phyloP scores from a whole-genome alignment of 768 basidiomycete genomes.

The Leucosporidium yakuticum region DNA sequence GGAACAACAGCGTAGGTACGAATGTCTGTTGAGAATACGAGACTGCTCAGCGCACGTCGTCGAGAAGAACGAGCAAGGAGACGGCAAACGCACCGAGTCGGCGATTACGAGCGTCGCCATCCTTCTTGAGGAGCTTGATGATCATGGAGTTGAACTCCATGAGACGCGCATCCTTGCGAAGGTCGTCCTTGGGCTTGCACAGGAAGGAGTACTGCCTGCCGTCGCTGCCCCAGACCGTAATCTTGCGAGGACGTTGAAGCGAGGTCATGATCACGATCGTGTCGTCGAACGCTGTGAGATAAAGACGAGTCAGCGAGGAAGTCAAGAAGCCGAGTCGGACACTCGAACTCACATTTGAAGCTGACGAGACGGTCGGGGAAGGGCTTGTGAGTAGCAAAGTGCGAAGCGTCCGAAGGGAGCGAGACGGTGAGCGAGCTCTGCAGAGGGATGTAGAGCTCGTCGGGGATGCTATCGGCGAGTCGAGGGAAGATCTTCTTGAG shows the following conservation, averaged over 20 bases:
- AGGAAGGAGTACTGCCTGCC: constrained; percentile 83
- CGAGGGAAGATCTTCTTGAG: constrained; percentile 27
- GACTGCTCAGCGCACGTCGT: constrained; percentile 11
- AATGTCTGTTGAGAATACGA: constrained; percentile 56
- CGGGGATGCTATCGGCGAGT: constrained; percentile 9
- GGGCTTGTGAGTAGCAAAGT: constrained; percentile 58
- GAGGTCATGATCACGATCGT: constrained; percentile 88
- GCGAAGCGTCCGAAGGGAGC: constrained; percentile 66
- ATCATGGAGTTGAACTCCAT: constrained; percentile 99
- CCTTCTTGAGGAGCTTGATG: constrained; percentile 88
- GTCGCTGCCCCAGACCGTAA: constrained; percentile 74
- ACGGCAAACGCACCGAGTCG: constrained; percentile 65
- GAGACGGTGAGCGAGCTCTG: constrained; percentile 86
- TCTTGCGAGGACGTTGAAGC: constrained; percentile 81
- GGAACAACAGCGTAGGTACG: constrained; percentile 98
- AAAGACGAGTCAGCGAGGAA: background rate
- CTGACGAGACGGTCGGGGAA: constrained; percentile 72
- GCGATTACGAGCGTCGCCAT: constrained; percentile 83
- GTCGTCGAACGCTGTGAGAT: constrained; percentile 62
- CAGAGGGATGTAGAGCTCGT: constrained; percentile 70
- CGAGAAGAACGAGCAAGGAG: background rate
- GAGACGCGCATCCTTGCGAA: constrained; percentile 90
- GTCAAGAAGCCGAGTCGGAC: too few species aligned
- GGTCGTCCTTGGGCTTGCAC: constrained; percentile 93
- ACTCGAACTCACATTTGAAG: constrained; percentile 59